These are phyloP conservation scores for Apiospora malaysiana DNA, from an alignment of 2,329 filamentous ascomycete genomes.

Conservation along the genomic window DNA sequence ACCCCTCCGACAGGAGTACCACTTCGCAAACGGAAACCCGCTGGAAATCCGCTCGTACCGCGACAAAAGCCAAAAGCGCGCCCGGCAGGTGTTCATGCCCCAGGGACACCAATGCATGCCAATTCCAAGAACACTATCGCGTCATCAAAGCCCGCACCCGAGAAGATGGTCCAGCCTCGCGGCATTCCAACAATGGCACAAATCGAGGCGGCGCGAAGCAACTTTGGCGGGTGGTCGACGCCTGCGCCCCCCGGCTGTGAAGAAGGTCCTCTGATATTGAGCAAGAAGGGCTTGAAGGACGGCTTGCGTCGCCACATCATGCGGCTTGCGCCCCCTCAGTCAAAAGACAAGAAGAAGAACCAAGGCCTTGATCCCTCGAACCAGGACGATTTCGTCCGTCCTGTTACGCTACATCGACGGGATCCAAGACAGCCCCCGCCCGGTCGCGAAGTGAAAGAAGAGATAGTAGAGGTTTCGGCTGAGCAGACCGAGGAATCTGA, in stretches of 20 bases:
- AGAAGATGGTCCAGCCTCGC: constrained; percentile 29
- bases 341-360: constrained; percentile 60
- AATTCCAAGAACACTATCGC: constrained; percentile 33
- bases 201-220: constrained; percentile 50
- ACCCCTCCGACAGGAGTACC: constrained; percentile 52
- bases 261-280: constrained; percentile 76
- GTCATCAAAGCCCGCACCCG: constrained; percentile 27
- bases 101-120: constrained; percentile 33
- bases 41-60: constrained; percentile 67
- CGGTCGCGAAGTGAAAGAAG: constrained; percentile 67
- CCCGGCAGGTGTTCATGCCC: constrained; percentile 36
- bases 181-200: constrained; percentile 37
- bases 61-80: constrained; percentile 57
- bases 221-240: constrained; percentile 64
- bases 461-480: constrained; percentile 50
- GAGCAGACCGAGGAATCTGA: constrained; percentile 66
- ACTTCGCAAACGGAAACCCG: constrained; percentile 48
- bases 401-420: constrained; percentile 86
- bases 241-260: constrained; percentile 49
- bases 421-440: constrained; percentile 77
- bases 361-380: constrained; percentile 69
- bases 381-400: constrained; percentile 82
- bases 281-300: constrained; percentile 79
- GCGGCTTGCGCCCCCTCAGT: constrained; percentile 67
- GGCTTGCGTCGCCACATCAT: constrained; percentile 87